Percentiles rank a stretch among this genome's conserved stretches.
These are phyloP conservation scores for Ligustrum vulgare DNA, from an alignment of 257 asterid genomes.

Conservation along the genomic window DNA sequence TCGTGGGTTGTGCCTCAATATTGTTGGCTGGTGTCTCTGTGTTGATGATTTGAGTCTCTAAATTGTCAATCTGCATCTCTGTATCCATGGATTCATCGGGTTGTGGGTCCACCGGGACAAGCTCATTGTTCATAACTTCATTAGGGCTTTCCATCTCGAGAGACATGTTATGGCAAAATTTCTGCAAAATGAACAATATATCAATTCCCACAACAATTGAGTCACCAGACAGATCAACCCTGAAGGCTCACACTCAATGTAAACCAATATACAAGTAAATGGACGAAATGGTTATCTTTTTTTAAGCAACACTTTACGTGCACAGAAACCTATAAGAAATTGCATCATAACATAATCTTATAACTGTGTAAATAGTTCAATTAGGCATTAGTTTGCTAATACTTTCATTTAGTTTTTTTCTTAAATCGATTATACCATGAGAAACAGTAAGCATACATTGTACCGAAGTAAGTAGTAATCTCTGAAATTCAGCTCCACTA, in stretches of 20 bases:
- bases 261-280: background rate
- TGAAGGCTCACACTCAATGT: background rate
- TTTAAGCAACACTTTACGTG: background rate
- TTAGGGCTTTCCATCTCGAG: constrained; percentile 42
- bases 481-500: background rate
- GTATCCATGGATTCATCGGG: constrained; percentile 29
- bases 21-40: constrained; percentile 37
- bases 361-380: background rate
- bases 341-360: background rate
- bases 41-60: constrained; percentile 34
- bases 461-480: background rate
- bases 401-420: background rate
- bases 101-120: constrained; percentile 55
- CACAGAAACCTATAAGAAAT: background rate
- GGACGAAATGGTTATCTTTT: background rate
- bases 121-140: constrained; percentile 42
- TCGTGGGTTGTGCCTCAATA: constrained; percentile 35
- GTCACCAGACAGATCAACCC: background rate
- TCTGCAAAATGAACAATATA: constrained; percentile 23
- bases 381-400: background rate
- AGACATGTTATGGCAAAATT: constrained; percentile 3
- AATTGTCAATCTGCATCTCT: constrained; percentile 49
- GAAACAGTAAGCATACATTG: background rate
- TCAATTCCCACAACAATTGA: background rate
- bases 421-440: background rate